Base-by-base conservation (phyloP, 192 early-diverging fungal species). In the Rhizoclosmatium globosum region DNA sequence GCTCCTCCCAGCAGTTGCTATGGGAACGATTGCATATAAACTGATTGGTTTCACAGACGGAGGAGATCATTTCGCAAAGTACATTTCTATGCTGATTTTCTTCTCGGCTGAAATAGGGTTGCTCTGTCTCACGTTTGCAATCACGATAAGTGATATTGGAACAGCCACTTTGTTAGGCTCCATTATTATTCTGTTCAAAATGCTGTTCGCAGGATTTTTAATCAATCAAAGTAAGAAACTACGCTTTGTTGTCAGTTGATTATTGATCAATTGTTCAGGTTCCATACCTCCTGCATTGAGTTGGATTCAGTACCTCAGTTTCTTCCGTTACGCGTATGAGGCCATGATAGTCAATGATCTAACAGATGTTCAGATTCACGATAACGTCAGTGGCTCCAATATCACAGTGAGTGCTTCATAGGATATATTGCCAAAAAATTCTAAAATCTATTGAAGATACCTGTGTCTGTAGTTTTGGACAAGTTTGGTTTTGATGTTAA, bases 171-270 rank as follows among this genome's bases (percentile, higher is more conserved):
- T 94, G 42, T 85, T 89, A 0, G 89, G 89, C 0, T 84, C 87
- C 42, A 87, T 94, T 11, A 74, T 84, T 2, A 88, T 92, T 59
- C 82, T 94, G 38, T 94, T 94, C 79, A 88, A 91, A 71, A 92
- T 94, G 92, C 77, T 94, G 68, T 93, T 94, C 81, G 89, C 92
- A 6, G 93, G 93, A 0, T 90, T 93, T 56, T 67, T 94, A 59
- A 82, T 94, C 69, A 94, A 94, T 78, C 88, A 92, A 81, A 79
- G 84, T 84, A 31, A 45, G 82, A 7, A 21, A 15, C 6, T 19
- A 13, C 48, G 15, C 6, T 11, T 43, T 62, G 38, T 6, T n/a
- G 53, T 15, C 17, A 38, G 4, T 68, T 62, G 6, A 23, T 39
- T 62, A 21, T 9, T 62, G 7, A 19, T 39, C 9, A 45, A 9